Conservation (phyloP, 2,329 filamentous ascomycete species). For the Hyphodiscus sp. region DNA sequence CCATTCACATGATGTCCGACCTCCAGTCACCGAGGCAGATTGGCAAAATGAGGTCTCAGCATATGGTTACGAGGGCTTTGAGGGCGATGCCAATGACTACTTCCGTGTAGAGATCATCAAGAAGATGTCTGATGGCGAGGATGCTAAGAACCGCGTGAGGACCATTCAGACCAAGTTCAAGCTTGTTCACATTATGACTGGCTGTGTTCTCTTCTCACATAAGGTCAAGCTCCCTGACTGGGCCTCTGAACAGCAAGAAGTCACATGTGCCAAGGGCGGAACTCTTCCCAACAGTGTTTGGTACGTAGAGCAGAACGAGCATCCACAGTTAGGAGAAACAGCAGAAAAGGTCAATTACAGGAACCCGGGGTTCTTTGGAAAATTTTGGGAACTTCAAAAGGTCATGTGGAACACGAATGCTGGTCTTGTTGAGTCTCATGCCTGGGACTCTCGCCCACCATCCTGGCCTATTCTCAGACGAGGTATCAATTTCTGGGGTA, state of each 20-base stretch:
- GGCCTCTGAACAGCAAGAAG: slow-evolving; percentile 97
- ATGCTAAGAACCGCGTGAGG: slow-evolving; percentile 77
- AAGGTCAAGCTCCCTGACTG: slow-evolving; percentile 98
- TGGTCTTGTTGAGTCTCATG: slow-evolving; percentile 90
- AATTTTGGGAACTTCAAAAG: slow-evolving; percentile 94
- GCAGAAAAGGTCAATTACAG: slow-evolving; percentile 95
- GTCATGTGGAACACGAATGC: slow-evolving; percentile 99
- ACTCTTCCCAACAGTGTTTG: slow-evolving; percentile 94
- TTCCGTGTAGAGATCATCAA: slow-evolving; percentile 96
- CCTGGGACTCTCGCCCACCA: slow-evolving; percentile 91
- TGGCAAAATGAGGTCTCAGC: slow-evolving; percentile 97
- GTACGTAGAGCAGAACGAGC: slow-evolving; percentile 90
- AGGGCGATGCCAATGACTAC: slow-evolving; percentile 92
- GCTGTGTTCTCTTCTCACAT: slow-evolving; percentile 93
- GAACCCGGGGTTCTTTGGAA: slow-evolving; percentile 90
- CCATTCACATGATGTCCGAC: slow-evolving; percentile 91
- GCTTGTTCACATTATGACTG: slow-evolving; percentile 93
- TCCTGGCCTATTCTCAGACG: slow-evolving; percentile 90
- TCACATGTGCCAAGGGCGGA: slow-evolving; percentile 89
- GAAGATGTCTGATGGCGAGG: slow-evolving; percentile 70
- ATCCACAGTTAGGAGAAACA: slow-evolving; percentile 65
- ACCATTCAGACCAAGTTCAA: slow-evolving; percentile 97
- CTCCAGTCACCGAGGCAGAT: slow-evolving; percentile 77
- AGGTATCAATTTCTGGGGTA: slow-evolving; percentile 99
- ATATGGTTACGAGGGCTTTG: slow-evolving; percentile 94